A percentile compares a stretch with the other conserved stretches of the same genome.
These are phyloP conservation scores for Euphorbia pulcherrima DNA, from an alignment of 345 rosid species.

Conservation along the genomic window DNA sequence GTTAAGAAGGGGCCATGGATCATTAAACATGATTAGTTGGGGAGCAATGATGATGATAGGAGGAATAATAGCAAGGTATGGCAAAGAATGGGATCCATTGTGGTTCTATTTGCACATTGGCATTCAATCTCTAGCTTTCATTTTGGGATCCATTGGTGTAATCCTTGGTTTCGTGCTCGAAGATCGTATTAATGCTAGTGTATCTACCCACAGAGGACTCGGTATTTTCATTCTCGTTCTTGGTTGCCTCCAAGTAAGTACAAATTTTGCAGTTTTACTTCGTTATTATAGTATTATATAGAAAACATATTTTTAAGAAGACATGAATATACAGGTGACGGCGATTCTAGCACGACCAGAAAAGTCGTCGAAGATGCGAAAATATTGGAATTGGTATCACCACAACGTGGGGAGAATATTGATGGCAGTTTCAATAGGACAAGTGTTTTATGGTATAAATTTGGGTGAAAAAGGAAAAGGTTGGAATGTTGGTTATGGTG, in stretches of 20 bases:
- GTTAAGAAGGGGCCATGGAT: slow-evolving; percentile 69
- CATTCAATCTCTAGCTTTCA: slow-evolving; percentile 50
- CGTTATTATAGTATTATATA: too few species aligned
- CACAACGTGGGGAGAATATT: slow-evolving; percentile 52
- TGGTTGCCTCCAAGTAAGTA: slow-evolving; percentile 67
- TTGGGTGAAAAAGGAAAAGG: slow-evolving; percentile 43
- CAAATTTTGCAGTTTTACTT: too few species aligned
- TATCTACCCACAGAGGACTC: slow-evolving; percentile 56
- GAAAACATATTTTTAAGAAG: too few species aligned
- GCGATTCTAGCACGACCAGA: slow-evolving; percentile 65
- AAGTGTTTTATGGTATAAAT: slow-evolving; percentile 83
- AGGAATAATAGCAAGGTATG: slow-evolving; percentile 51
- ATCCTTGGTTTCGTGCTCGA: slow-evolving; percentile 56
- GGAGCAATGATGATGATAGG: slow-evolving; percentile 67
- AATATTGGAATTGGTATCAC: slow-evolving; percentile 86
- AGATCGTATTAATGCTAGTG: slow-evolving; percentile 32
- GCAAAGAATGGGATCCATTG: slow-evolving; percentile 54
- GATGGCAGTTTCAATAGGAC: slow-evolving; percentile 51
- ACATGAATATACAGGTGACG: slow-evolving; percentile 28
- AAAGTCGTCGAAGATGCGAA: slow-evolving; percentile 49
- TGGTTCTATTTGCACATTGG: slow-evolving; percentile 66
- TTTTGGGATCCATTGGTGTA: slow-evolving; percentile 54
- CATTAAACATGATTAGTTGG: slow-evolving; percentile 71
- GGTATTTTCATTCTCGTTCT: slow-evolving; percentile 70
- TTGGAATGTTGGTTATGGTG: slow-evolving; percentile 70